Conservation (phyloP, 768 basidiomycete genomes). For the Boletus rubropictus region DNA sequence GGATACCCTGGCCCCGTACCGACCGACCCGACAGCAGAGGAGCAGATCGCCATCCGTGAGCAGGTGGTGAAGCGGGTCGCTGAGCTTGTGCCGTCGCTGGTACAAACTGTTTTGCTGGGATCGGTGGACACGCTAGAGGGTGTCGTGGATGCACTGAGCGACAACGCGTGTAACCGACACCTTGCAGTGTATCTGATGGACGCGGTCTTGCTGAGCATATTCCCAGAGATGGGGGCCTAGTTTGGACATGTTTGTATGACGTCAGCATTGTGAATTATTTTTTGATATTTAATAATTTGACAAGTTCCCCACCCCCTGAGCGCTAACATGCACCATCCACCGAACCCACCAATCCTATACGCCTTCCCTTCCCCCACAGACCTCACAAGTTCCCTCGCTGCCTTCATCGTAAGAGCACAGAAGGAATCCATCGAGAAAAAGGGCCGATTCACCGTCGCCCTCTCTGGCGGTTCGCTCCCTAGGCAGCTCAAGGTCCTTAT, state of each 20-base stretch:
- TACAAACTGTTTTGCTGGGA: conserved; percentile 37
- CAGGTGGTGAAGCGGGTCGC: conserved; percentile 36
- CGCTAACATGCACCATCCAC: conserved; percentile 43
- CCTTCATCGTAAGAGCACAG: conserved; percentile 83
- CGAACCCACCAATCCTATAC: conserved; percentile 63
- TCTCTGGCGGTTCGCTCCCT: conserved; percentile 92
- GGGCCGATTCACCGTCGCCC: conserved; percentile 85
- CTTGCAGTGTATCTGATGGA: conserved; percentile 72
- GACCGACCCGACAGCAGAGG: conserved; percentile 70
- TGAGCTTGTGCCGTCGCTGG: conserved; percentile 34
- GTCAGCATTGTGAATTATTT: conserved; percentile 6
- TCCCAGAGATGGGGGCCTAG: conserved; percentile 61
- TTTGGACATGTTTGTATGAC: conserved; percentile 28
- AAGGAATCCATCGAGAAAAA: conserved; percentile 84
- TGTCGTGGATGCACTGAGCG: conserved; percentile 57
- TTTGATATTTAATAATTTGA: neutral
- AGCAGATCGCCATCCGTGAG: conserved; percentile 55
- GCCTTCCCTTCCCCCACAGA: conserved; percentile 54
- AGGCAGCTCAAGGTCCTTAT: conserved; percentile 72
- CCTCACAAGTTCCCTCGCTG: conserved; percentile 64
- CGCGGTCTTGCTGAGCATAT: conserved; percentile 58
- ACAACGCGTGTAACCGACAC: conserved; percentile 71
- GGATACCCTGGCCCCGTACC: conserved; percentile 78
- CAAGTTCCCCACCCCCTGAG: conserved; percentile 10
- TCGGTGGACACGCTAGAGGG: conserved; percentile 42